phyloP scores from a whole-genome alignment of 352 stramenopile species.

The Phytophthora tentaculata region DNA sequence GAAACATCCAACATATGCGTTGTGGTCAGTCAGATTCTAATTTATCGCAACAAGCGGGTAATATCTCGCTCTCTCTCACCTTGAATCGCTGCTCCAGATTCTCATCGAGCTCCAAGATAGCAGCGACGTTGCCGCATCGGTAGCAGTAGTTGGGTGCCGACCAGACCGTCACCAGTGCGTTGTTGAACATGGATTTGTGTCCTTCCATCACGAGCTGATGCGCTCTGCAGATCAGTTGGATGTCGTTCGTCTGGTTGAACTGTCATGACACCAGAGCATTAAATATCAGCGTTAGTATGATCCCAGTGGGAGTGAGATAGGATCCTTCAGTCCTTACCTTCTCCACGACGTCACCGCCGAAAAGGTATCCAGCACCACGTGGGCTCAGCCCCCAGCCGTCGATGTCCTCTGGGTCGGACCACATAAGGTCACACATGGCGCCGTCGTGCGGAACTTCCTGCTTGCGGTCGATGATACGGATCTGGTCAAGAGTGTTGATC shows the following conservation, averaged over 20 bases:
- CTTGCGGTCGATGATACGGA: slow-evolving; percentile 95
- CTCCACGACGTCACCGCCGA: slow-evolving; percentile 97
- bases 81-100: slow-evolving; percentile 92
- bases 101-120: slow-evolving; percentile 99
- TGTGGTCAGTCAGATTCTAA: slow-evolving; percentile 22
- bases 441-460: slow-evolving; percentile 99
- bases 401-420: slow-evolving; percentile 96
- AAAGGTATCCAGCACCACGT: slow-evolving; percentile 97
- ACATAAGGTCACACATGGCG: slow-evolving; percentile 98
- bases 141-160: slow-evolving; percentile 99
- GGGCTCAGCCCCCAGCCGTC: slow-evolving; percentile 98
- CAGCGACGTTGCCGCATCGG: slow-evolving; percentile 98
- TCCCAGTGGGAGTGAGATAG: background rate
- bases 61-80: slow-evolving; percentile 37
- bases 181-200: slow-evolving; percentile 97
- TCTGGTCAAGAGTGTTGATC: slow-evolving; percentile 92
- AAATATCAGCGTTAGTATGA: slow-evolving; percentile 4
- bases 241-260: slow-evolving; percentile 99
- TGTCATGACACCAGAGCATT: slow-evolving; percentile 23
- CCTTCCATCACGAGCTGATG: slow-evolving; percentile 97
- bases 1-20: slow-evolving; percentile 9
- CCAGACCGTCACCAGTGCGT: slow-evolving; percentile 98
- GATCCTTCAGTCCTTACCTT: slow-evolving; percentile 62
- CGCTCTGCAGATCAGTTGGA: slow-evolving; percentile 97
- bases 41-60: slow-evolving; percentile 11